These are phyloP conservation scores for Parastagonospora avenae DNA, from an alignment of 2,329 filamentous ascomycete genomes.

Conservation along the genomic window DNA sequence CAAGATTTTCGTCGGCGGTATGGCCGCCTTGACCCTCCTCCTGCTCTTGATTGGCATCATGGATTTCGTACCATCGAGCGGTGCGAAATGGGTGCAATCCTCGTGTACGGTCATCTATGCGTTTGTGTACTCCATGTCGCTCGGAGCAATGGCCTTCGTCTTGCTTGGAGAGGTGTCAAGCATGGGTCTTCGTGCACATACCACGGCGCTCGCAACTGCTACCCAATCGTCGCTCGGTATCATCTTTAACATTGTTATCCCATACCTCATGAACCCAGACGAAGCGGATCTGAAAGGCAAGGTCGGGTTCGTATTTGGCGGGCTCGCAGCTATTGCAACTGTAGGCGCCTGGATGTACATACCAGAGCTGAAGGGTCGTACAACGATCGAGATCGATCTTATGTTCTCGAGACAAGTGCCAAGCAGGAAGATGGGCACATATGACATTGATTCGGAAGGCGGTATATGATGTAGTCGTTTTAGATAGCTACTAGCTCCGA, in stretches of 20 bases:
- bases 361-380: slow-evolving; percentile 47
- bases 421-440: slow-evolving; percentile 19
- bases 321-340: slow-evolving; percentile 33
- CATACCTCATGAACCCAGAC: slow-evolving; percentile 49
- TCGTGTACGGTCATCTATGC: slow-evolving; percentile 46
- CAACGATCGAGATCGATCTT: slow-evolving; percentile 47
- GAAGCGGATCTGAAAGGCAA: slow-evolving; percentile 46
- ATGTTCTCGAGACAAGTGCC: slow-evolving; percentile 41
- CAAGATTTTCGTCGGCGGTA: slow-evolving; percentile 70
- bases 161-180: slow-evolving; percentile 81
- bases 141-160: slow-evolving; percentile 85
- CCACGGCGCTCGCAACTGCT: slow-evolving; percentile 72
- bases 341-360: slow-evolving; percentile 44
- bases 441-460: not conserved
- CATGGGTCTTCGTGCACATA: slow-evolving; percentile 83
- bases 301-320: slow-evolving; percentile 48
- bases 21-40: slow-evolving; percentile 61
- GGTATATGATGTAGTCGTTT: too few relatives aligned
- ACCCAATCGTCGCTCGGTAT: slow-evolving; percentile 46
- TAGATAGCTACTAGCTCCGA: too few relatives aligned
- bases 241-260: slow-evolving; percentile 39
- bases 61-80: slow-evolving; percentile 57
- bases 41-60: slow-evolving; percentile 80
- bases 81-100: slow-evolving; percentile 42
- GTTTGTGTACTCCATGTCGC: slow-evolving; percentile 78